Evolutionary conservation across 306 rosid species (phyloP), one percentile per base, ranked within the genome.

Genomic region (Vigna angularis): DNA sequence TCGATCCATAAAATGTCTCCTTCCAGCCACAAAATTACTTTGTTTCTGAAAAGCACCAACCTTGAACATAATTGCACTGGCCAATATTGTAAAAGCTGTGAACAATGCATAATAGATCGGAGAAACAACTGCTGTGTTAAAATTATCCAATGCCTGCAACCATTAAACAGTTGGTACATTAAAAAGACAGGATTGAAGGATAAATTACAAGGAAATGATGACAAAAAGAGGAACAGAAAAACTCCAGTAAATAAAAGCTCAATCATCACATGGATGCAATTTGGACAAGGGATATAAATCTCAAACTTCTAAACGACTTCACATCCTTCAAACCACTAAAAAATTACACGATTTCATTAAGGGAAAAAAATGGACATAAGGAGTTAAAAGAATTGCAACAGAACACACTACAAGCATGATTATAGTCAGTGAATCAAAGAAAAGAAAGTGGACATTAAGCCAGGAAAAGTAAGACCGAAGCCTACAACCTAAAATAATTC

Each of bases 51-150:
- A 77, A 76, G 62, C 81, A 90, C 80, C 62, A 71, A 86, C 98
- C 98, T 92, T 95, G 47, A 92, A 95, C 98, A 95, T 95, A 74
- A 95, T 92, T 61, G 86, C 90, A 58, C 97, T 91, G 74, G 98
- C 98, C 22, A 92, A 84, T 77, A 95, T 92, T 73, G 98, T 95
- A 84, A 91, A 89, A 56, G 93, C 63, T 55, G 97, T 95, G 90
- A 92, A 95, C 90, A 95, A 75, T 79, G 98, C 97, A 76, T 89
- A 92, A 88, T 94, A 88, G 57, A 92, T 92, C 2, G 98, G 97
- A 42, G 98, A 92, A 82, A 95, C 97, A 74, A 92, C 81, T 28
- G 98, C 83, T 9, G 98, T 88, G 80, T 92, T 91, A 74, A 92
- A 94, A 75, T 85, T 94, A 77, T 90, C 97, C 93, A 94, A 77